A percentile compares a stretch with the other conserved stretches of the same genome.
These are phyloP conservation scores for Xerocomus minutiporus DNA, from an alignment of 1,284 basidiomycete species.

Conservation along the genomic window DNA sequence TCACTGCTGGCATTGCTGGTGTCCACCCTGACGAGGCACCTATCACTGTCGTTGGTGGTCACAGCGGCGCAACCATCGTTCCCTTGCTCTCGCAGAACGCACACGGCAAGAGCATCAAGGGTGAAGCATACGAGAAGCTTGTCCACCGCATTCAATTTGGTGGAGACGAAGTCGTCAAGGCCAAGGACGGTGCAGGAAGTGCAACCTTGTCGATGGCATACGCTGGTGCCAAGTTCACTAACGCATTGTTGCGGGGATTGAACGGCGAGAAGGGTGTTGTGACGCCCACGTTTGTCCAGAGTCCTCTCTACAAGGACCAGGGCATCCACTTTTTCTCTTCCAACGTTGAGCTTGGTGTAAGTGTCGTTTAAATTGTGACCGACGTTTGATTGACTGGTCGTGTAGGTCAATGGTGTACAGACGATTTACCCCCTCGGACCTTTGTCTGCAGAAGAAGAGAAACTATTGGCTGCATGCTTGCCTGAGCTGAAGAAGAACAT, in stretches of 20 bases:
- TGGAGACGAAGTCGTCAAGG: slow-evolving; percentile 89
- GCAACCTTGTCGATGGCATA: slow-evolving; percentile 95
- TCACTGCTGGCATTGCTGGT: slow-evolving; percentile 75
- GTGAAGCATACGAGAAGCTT: slow-evolving; percentile 65
- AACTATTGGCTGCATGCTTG: slow-evolving; percentile 81
- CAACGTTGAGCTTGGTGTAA: slow-evolving; percentile 85
- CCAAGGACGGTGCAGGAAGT: slow-evolving; percentile 85
- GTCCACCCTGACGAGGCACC: slow-evolving; percentile 63
- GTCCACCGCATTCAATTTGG: slow-evolving; percentile 89
- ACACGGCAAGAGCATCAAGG: slow-evolving; percentile 54
- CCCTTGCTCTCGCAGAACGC: slow-evolving; percentile 85
- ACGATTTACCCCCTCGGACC: slow-evolving; percentile 82
- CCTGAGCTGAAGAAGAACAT: slow-evolving; percentile 97
- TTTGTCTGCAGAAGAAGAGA: slow-evolving; percentile 77
- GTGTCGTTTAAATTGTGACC: slow-evolving; percentile 29
- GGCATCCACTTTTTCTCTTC: slow-evolving; percentile 90
- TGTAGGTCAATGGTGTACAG: slow-evolving; percentile 79
- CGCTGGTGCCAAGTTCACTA: slow-evolving; percentile 85
- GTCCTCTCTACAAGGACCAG: slow-evolving; percentile 75
- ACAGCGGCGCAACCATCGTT: slow-evolving; percentile 95
- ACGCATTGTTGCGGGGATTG: slow-evolving; percentile 78
- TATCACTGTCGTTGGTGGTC: slow-evolving; percentile 92
- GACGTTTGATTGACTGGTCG: slow-evolving; percentile 5
- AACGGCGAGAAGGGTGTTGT: slow-evolving; percentile 83
- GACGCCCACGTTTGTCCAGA: slow-evolving; percentile 86